Percentiles rank a stretch among this genome's conserved stretches.
These are phyloP conservation scores for Onygenales sp. DNA, from an alignment of 2,329 filamentous ascomycete genomes.

Conservation along the genomic window DNA sequence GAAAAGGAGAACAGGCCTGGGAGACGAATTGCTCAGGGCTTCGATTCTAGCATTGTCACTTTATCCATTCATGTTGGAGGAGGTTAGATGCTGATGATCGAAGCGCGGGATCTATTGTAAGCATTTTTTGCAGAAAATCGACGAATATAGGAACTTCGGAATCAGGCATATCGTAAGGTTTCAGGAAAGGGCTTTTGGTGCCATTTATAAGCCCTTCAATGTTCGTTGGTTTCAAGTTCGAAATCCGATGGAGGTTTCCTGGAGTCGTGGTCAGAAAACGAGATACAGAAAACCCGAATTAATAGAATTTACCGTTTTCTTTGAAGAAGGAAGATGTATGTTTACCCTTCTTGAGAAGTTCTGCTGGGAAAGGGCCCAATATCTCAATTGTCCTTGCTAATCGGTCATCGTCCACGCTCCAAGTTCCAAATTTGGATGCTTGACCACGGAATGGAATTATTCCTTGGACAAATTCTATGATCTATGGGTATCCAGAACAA, in stretches of 20 bases:
- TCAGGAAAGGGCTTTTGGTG: conserved; percentile 15
- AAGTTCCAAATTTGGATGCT: conserved; percentile 15
- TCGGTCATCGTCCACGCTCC: conserved; percentile 19
- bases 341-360: conserved; percentile 13
- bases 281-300: neutral
- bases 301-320: conserved; percentile 10
- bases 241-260: conserved; percentile 18
- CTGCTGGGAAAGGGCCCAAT: conserved; percentile 15
- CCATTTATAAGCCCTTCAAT: conserved; percentile 17
- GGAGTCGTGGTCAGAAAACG: conserved; percentile 1
- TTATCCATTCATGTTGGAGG: conserved; percentile 17
- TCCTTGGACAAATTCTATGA: conserved; percentile 17
- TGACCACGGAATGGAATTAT: conserved; percentile 17
- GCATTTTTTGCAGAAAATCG: conserved; percentile 18
- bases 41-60: neutral
- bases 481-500: conserved; percentile 5
- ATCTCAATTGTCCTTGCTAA: conserved; percentile 18
- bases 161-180: conserved; percentile 17
- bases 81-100: conserved; percentile 18
- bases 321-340: conserved; percentile 14
- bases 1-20: neutral
- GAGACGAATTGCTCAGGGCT: neutral
- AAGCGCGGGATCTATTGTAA: conserved; percentile 15
- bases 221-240: conserved; percentile 14
- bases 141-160: conserved; percentile 18